Base-by-base conservation (phyloP, 1,284 basidiomycete genomes). In the Ceratobasidium papillatum region DNA sequence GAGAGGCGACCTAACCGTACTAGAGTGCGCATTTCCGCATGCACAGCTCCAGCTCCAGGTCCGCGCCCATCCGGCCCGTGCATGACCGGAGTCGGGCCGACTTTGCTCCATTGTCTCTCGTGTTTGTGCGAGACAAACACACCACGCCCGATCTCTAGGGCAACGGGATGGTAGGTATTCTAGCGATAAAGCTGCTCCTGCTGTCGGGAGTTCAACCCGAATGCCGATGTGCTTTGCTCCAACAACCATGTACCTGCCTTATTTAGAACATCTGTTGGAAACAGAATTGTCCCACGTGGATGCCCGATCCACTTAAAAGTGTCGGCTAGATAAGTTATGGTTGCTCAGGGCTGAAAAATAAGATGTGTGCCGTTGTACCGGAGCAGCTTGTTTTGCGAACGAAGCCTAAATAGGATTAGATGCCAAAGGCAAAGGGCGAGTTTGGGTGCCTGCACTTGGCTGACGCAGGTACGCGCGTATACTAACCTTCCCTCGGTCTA, bases 21-120 rank as follows among this genome's bases (percentile, higher is more conserved):
- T 71, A 22, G 68, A 71, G 30, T 71, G 68, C 27, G 68, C 68
- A n/a, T 47, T 30, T 38, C 68, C 68, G 38, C 47, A 25, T n/a
- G 19, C 47, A 27, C 43, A 34, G 7, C 63, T 45, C 5, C 34
- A n/a, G 34, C 56, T 34, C 22, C 58, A 38, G 58, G 2, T n/a
- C 19, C 34, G 19, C 5, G n/a, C 36, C 27, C n/a, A 32, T n/a
- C 58, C 27, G n/a, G 19, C 34, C 14, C 36, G 19, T 3, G 58
- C 36, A 38, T 61, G 3, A 61, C 58, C 58, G 58, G 58, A 32
- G 34, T 43, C 58, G 58, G 58, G 5, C 52, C 52, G 52, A 56
- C 22, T 27, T 32, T 27, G 30, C 30, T 14, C 22, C 25, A 52
- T 52, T 49, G 47, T 49, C 47, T 17, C 47, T 49, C 47, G 47